phyloP scores from a whole-genome alignment of 2,329 filamentous ascomycete species.

The Hypomyces perniciosus region DNA sequence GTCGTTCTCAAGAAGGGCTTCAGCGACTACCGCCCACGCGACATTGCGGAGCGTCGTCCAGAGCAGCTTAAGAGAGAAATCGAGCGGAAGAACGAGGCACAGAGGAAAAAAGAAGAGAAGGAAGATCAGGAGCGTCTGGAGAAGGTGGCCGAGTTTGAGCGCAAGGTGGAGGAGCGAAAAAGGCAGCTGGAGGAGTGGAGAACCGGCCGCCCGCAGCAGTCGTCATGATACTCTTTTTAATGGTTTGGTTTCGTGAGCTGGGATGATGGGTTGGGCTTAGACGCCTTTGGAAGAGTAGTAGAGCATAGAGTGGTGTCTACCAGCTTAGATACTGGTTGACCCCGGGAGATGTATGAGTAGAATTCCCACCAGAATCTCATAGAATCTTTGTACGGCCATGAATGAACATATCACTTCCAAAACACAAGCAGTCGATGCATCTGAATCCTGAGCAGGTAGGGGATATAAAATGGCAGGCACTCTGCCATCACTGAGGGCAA shows the following conservation, averaged over 20 bases:
- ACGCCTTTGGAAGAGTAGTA: not conserved
- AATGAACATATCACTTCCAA: no score
- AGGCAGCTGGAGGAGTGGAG: slow-evolving; percentile 44
- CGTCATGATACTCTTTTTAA: slow-evolving; percentile 1
- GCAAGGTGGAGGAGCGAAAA: slow-evolving; percentile 47
- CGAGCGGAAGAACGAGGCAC: slow-evolving; percentile 57
- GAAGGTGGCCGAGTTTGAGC: slow-evolving; percentile 55
- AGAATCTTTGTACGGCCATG: not conserved
- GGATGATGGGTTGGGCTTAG: not conserved
- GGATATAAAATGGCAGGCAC: no score
- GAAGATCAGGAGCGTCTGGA: slow-evolving; percentile 47
- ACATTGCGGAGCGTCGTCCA: slow-evolving; percentile 79
- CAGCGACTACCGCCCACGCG: slow-evolving; percentile 86
- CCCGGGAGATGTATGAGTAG: not conserved
- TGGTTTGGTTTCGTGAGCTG: not conserved
- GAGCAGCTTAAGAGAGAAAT: slow-evolving; percentile 80
- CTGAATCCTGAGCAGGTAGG: no score
- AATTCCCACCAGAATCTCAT: not conserved
- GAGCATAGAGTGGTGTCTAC: not conserved
- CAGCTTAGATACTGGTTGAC: not conserved
- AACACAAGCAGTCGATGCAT: no score
- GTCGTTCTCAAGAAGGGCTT: slow-evolving; percentile 78
- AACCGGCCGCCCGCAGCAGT: slow-evolving; percentile 25
- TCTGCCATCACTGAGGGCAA: no score
- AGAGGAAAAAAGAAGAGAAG: slow-evolving; percentile 41